Percentiles rank a stretch among this genome's conserved stretches.
Evolutionary conservation across 2,329 filamentous ascomycete genomes (phyloP).

Genomic region (Grosmannia serpens): DNA sequence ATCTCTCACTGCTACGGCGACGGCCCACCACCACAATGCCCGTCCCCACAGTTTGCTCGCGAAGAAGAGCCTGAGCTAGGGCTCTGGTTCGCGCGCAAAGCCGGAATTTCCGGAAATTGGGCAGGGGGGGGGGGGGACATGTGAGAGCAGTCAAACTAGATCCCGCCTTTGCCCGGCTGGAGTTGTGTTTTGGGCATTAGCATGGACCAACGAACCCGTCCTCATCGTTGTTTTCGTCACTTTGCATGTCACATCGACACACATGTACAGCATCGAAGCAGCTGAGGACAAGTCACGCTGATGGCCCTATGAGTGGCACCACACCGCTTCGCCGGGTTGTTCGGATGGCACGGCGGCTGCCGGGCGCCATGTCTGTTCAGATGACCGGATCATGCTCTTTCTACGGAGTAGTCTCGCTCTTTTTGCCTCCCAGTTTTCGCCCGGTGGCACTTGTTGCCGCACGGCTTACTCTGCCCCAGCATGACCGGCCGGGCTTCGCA

Average conservation of each 20-base stretch:
- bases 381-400: not conserved
- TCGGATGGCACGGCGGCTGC: not conserved
- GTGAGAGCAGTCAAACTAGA: not conserved
- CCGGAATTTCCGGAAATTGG: slow-evolving; percentile 6
- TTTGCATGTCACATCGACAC: not conserved
- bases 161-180: not conserved
- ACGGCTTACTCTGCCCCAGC: not conserved
- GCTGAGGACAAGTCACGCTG: not conserved
- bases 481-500: not conserved
- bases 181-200: not conserved
- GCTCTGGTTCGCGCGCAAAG: not conserved
- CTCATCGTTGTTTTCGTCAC: not conserved
- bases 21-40: not conserved
- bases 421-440: not conserved
- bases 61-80: not conserved
- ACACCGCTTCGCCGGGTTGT: not conserved
- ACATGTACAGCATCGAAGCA: not conserved
- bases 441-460: not conserved
- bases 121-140: not conserved
- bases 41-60: not conserved
- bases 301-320: not conserved
- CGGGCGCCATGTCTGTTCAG: not conserved
- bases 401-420: not conserved
- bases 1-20: not conserved
- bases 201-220: not conserved